phyloP scores from a whole-genome alignment of 2,329 filamentous ascomycete species.

The Neopestalotiopsis sp. region DNA sequence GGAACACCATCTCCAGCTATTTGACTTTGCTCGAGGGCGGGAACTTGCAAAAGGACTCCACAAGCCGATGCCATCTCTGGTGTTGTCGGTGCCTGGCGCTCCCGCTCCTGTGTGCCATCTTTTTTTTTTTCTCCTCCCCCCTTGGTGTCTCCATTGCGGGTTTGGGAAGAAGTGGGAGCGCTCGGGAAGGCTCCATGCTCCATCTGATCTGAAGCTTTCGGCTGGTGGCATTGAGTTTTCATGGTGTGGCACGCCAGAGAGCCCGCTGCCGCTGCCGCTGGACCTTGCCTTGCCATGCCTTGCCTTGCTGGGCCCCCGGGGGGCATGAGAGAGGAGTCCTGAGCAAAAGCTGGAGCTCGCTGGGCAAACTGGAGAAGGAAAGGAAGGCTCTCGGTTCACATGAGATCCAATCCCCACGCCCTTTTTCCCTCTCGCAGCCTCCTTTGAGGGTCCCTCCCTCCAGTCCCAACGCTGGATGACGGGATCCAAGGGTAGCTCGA shows the following conservation, averaged over 20 bases:
- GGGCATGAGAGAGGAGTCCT: no score
- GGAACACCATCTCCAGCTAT: constrained; percentile 10
- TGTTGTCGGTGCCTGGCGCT: constrained; percentile 3
- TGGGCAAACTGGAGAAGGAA: neutral
- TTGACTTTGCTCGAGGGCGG: constrained; percentile 12
- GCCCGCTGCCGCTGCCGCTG: neutral
- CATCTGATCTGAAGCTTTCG: constrained; percentile 8
- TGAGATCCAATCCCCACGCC: neutral
- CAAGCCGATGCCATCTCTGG: constrained; percentile 14
- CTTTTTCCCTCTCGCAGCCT: neutral
- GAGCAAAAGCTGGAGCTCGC: no score
- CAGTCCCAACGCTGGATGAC: neutral
- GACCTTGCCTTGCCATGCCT: neutral
- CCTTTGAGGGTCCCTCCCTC: neutral
- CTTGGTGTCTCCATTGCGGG: constrained; percentile 13
- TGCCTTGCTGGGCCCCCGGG: no score
- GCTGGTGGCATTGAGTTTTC: neutral
- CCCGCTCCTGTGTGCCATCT: constrained; percentile 7
- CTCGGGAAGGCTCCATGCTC: neutral
- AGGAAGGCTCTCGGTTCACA: neutral
- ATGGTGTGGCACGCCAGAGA: neutral
- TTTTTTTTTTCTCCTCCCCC: neutral
- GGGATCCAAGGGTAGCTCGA: neutral
- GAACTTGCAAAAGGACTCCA: constrained; percentile 16
- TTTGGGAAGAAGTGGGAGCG: neutral